These are phyloP conservation scores for Exsudoporus floridanus DNA, from an alignment of 1,284 basidiomycete species.

Conservation along the genomic window DNA sequence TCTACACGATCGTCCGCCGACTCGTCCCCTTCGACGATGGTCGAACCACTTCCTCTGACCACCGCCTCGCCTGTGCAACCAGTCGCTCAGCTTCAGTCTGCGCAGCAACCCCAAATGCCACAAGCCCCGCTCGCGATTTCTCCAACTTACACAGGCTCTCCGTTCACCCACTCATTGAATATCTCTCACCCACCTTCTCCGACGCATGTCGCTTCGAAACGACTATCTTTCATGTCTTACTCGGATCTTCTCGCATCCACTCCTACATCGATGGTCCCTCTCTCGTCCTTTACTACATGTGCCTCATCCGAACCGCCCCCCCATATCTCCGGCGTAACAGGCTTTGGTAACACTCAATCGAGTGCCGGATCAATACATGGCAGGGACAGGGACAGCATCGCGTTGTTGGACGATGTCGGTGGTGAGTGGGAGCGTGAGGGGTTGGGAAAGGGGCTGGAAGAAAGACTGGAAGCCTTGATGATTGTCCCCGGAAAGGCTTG, in stretches of 20 bases:
- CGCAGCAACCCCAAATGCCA: slow-evolving; percentile 25
- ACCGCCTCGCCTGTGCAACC: slow-evolving; percentile 25
- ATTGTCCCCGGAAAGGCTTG: slow-evolving; percentile 28
- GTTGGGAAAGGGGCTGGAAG: slow-evolving; percentile 75
- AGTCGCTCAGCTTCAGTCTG: slow-evolving; percentile 18
- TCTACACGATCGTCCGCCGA: slow-evolving; percentile 39
- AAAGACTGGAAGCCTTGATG: slow-evolving; percentile 65
- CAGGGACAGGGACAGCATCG: slow-evolving; percentile 41
- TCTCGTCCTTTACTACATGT: slow-evolving; percentile 68
- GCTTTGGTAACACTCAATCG: slow-evolving; percentile 37
- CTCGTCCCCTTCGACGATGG: slow-evolving; percentile 43
- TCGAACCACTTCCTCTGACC: slow-evolving; percentile 38
- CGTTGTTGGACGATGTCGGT: slow-evolving; percentile 55
- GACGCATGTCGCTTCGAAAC: slow-evolving; percentile 51
- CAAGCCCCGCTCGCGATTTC: slow-evolving; percentile 25
- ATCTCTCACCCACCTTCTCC: slow-evolving; percentile 58
- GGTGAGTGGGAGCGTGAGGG: slow-evolving; percentile 86
- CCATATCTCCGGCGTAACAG: slow-evolving; percentile 60
- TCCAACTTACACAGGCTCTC: slow-evolving; percentile 26
- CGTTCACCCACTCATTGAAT: slow-evolving; percentile 25
- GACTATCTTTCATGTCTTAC: slow-evolving; percentile 84
- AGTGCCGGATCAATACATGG: slow-evolving; percentile 25
- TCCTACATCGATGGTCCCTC: slow-evolving; percentile 66
- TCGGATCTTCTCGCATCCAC: slow-evolving; percentile 78
- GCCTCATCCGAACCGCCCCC: slow-evolving; percentile 58